These are phyloP conservation scores for Pulveroboletus ravenelii DNA, from an alignment of 768 basidiomycete genomes.

Conservation along the genomic window DNA sequence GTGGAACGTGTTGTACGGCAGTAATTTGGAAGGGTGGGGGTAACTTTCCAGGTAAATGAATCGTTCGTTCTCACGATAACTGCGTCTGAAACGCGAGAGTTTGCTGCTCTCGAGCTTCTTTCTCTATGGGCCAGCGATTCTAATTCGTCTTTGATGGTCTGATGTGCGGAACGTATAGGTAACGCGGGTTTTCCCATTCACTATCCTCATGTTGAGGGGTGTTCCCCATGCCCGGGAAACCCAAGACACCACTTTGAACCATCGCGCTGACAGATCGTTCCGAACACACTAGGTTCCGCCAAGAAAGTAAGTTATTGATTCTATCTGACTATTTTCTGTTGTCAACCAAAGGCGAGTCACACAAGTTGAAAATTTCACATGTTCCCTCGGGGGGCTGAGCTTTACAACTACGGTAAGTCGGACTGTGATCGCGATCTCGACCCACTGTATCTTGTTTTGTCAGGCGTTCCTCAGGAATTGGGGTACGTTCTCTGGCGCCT, in stretches of 20 bases:
- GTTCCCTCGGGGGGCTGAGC: constrained; percentile 7
- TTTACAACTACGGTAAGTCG: constrained; percentile 15
- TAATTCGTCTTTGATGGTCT: too few relatives aligned
- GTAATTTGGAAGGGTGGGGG: background rate
- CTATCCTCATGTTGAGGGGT: constrained; percentile 5
- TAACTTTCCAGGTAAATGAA: constrained; percentile 1
- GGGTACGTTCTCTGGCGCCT: constrained; percentile 21
- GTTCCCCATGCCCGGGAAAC: constrained; percentile 3
- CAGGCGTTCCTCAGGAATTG: constrained; percentile 24
- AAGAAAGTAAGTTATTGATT: background rate
- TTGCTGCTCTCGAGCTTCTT: too few relatives aligned
- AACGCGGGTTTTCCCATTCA: too few relatives aligned
- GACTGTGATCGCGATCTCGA: constrained; percentile 10
- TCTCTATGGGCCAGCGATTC: too few relatives aligned
- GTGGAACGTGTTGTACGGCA: constrained; percentile 9
- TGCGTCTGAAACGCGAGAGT: background rate
- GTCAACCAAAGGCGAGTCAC: constrained; percentile 1
- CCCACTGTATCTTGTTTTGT: constrained; percentile 12
- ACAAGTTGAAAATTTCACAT: constrained; percentile 4
- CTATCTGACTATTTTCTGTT: background rate
- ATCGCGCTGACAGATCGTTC: background rate
- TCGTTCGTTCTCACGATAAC: constrained; percentile 16
- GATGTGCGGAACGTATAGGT: too few relatives aligned
- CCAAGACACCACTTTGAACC: background rate
- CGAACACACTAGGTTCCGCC: constrained; percentile 1